Percentiles rank a stretch among this genome's conserved stretches.
phyloP scores from a whole-genome alignment of 306 rosid genomes.

The Rosa persica region DNA sequence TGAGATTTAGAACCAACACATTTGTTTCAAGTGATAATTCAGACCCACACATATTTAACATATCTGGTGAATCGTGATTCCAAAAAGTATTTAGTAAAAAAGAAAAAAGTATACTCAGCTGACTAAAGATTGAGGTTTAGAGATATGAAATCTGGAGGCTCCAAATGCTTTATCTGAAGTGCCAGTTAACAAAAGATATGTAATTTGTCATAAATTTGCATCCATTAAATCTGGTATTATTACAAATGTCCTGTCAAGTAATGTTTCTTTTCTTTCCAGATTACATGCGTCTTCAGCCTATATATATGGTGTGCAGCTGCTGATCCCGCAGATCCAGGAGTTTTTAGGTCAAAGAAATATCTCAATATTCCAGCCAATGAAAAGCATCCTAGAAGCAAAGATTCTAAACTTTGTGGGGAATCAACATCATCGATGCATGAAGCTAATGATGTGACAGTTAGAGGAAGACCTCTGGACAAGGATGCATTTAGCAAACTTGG shows the following conservation, averaged over 20 bases:
- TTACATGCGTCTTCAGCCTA: constrained; percentile 80
- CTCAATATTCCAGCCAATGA: constrained; percentile 53
- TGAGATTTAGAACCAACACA: background rate
- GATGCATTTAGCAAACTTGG: constrained; percentile 48
- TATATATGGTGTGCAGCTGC: constrained; percentile 98
- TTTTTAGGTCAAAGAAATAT: constrained; percentile 87
- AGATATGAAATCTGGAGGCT: background rate
- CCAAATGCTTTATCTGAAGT: background rate
- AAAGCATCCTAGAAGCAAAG: constrained; percentile 48
- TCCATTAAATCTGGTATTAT: background rate
- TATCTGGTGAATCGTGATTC: background rate
- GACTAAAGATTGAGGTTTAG: background rate
- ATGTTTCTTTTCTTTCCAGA: constrained; percentile 53
- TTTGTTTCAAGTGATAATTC: background rate
- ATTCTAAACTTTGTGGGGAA: constrained; percentile 65
- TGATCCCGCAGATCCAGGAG: constrained; percentile 96
- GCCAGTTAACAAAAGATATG: background rate
- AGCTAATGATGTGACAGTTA: constrained; percentile 51
- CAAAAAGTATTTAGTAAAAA: background rate
- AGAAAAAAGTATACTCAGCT: background rate
- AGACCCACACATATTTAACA: background rate
- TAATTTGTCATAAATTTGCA: background rate
- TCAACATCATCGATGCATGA: constrained; percentile 63
- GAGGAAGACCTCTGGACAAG: constrained; percentile 58
- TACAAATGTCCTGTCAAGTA: constrained; percentile 5